Evolutionary conservation across 2,329 filamentous ascomycete species (phyloP), one percentile per base, ranked within the genome.

Genomic region (Exophiala oligosperma): DNA sequence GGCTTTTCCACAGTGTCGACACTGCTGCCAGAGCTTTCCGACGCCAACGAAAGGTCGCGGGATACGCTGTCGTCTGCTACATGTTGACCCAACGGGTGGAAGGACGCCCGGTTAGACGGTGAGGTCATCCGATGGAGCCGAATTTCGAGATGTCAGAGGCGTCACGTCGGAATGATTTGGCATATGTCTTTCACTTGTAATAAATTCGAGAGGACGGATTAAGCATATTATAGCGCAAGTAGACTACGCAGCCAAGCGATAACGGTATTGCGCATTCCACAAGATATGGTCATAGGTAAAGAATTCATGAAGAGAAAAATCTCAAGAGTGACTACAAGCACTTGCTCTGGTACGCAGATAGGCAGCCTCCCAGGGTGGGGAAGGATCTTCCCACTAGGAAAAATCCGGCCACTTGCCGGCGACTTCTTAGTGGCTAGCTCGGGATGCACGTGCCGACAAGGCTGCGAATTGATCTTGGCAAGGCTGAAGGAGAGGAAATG

Each of bases 71-170:
- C 37, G 26, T 29, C 48, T 21, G 38, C 48, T 56, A 58, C 56
- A 58, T 61, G 5, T n/a, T 58, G 43, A 17, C 49, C 49, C 29
- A 28, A 35, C 17, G 17, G 44, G 14, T 21, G 37, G 17, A 50
- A 24, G 17, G 49, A 24, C n/a, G 26, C 41, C 6, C 37, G 23
- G 21, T 48, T 17, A 37, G 49, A 55, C 49, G 56, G 59, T 50
- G 59, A 58, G 52, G 52, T 52, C 59, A 61, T 61, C 52, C 52
- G 55, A 53, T 40, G 44, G 29, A 23, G 44, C 38, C 24, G 28
- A 41, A 12, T 29, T 47, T 17, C 40, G 14, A 12, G 41, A 51
- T 50, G 41, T 49, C 37, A 56, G 17, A 11, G 32, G 32, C 32
- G 32, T 11, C 4, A 28, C 4, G 4, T 28, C 26, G 4, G 26